These are phyloP conservation scores for Solanum tarapatanum DNA, from an alignment of 257 asterid species.

Conservation along the genomic window DNA sequence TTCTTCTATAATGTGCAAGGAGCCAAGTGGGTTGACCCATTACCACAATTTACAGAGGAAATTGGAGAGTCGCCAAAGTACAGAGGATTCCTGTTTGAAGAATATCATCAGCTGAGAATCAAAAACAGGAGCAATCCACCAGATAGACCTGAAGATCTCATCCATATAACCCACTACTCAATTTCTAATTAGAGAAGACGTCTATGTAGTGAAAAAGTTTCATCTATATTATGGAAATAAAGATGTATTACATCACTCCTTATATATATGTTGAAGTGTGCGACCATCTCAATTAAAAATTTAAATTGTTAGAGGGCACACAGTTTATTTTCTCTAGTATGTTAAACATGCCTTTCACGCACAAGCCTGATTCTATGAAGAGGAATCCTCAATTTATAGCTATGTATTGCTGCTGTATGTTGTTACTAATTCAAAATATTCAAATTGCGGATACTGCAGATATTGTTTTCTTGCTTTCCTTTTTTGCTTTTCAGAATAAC, in stretches of 20 bases:
- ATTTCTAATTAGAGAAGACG: background rate
- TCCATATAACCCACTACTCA: background rate
- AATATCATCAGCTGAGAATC: slow-evolving; percentile 22
- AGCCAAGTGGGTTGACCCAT: slow-evolving; percentile 43
- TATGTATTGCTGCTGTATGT: background rate
- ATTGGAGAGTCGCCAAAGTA: slow-evolving; percentile 31
- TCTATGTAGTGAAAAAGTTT: background rate
- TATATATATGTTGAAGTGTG: background rate
- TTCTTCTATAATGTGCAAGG: slow-evolving; percentile 33
- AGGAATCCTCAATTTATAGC: background rate
- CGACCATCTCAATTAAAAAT: background rate
- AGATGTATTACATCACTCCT: background rate
- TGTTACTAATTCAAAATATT: background rate
- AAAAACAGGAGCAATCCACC: slow-evolving; percentile 44
- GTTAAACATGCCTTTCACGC: background rate
- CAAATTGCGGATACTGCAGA: background rate
- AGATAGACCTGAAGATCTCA: background rate
- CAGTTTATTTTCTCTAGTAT: background rate
- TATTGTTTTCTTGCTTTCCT: background rate
- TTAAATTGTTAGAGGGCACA: background rate
- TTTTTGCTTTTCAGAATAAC: background rate
- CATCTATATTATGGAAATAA: background rate
- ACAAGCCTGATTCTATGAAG: background rate
- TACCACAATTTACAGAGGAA: slow-evolving; percentile 25
- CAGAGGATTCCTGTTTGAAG: slow-evolving; percentile 27